Conservation (phyloP, 306 rosid genomes). For the Inga laurina region DNA sequence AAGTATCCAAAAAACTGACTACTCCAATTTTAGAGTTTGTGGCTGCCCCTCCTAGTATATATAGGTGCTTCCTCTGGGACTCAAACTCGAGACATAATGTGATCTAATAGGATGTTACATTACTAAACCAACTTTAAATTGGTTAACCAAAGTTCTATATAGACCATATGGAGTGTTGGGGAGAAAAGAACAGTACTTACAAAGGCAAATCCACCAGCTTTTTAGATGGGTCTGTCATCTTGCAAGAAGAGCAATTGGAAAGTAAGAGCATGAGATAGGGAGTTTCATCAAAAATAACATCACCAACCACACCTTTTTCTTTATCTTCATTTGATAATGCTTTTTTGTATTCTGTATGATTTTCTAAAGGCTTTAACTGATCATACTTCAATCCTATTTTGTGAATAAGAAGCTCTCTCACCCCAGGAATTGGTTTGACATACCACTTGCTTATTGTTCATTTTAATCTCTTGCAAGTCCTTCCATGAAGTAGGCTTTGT, state of each 20-base stretch:
- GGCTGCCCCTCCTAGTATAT: too few species aligned
- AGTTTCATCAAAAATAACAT: conserved; percentile 29
- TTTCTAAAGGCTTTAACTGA: not conserved
- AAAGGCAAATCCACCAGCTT: conserved; percentile 43
- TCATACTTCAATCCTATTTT: not conserved
- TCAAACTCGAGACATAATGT: too few species aligned
- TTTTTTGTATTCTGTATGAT: not conserved
- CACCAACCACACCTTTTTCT: not conserved
- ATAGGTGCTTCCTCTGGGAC: too few species aligned
- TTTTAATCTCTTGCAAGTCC: conserved; percentile 26
- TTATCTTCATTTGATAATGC: not conserved
- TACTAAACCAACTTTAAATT: too few species aligned
- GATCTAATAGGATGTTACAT: too few species aligned
- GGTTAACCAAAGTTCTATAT: too few species aligned
- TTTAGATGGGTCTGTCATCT: conserved; percentile 35
- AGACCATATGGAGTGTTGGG: too few species aligned
- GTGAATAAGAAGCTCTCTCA: not conserved
- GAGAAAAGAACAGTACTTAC: conserved; percentile 20
- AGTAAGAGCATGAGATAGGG: conserved; percentile 40
- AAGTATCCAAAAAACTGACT: too few species aligned
- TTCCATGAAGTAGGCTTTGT: conserved; percentile 21
- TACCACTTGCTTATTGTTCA: not conserved
- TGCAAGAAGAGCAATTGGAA: conserved; percentile 26
- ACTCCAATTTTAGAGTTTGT: too few species aligned
- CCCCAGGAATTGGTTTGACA: not conserved